Evolutionary conservation across 176 grass and related monocot genomes (phyloP).

Genomic region (Sorghum bicolor): DNA sequence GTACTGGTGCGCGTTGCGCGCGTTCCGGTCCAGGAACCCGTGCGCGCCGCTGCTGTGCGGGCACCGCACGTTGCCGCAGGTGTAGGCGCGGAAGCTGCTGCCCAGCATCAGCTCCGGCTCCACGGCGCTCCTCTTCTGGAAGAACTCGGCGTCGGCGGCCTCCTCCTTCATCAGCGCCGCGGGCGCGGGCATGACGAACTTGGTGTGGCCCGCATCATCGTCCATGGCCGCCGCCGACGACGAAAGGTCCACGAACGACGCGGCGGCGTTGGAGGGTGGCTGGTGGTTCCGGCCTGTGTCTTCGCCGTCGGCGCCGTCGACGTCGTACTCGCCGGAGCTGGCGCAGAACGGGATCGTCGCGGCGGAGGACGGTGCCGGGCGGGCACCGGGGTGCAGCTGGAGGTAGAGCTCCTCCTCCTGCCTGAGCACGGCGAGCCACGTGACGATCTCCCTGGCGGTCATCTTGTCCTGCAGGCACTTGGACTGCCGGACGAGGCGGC

Average conservation of each 20-base stretch:
- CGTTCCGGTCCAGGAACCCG: conserved; percentile 64
- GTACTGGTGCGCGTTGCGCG: conserved; percentile 56
- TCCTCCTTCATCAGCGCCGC: conserved; percentile 59
- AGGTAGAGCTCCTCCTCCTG: conserved; percentile 72
- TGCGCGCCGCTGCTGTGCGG: conserved; percentile 31
- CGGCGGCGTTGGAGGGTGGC: background rate
- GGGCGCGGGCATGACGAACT: conserved; percentile 20
- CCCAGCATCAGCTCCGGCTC: conserved; percentile 43
- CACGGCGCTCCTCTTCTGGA: conserved; percentile 45
- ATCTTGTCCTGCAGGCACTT: conserved; percentile 97
- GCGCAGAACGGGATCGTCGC: conserved; percentile 41
- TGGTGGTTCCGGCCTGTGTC: conserved; percentile 13
- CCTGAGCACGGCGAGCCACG: conserved; percentile 74
- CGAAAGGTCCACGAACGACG: conserved; percentile 12
- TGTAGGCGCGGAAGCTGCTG: conserved; percentile 41
- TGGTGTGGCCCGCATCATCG: background rate
- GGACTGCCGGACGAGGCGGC: conserved; percentile 72
- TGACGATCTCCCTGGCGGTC: conserved; percentile 82
- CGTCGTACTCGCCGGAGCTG: conserved; percentile 62
- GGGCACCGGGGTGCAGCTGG: conserved; percentile 48
- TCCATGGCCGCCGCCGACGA: conserved; percentile 17
- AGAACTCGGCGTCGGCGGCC: conserved; percentile 24
- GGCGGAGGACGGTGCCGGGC: background rate
- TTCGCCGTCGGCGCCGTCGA: conserved; percentile 41
- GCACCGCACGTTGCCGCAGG: conserved; percentile 58